Evolutionary conservation across 2,329 filamentous ascomycete species (phyloP).

Genomic region (Sporothrix pseudoabietina): DNA sequence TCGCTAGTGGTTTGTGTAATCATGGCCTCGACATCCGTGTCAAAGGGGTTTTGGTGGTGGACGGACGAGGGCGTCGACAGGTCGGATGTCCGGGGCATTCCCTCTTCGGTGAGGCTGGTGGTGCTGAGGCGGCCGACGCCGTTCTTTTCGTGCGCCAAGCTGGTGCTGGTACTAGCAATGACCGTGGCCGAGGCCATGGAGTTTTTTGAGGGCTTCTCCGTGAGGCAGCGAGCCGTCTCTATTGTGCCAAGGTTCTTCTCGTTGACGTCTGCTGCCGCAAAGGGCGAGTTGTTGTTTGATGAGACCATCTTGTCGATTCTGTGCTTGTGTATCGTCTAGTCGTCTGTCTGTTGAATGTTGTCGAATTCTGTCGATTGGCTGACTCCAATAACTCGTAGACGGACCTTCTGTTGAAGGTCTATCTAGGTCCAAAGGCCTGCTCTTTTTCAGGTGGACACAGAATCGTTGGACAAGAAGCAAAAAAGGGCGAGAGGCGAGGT

Average conservation of each 20-base stretch:
- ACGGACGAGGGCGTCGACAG: slow-evolving; percentile 51
- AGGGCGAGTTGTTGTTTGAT: slow-evolving; percentile 21
- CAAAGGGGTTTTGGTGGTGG: slow-evolving; percentile 54
- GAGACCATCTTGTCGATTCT: slow-evolving; percentile 12
- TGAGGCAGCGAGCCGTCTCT: slow-evolving; percentile 28
- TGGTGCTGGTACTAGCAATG: slow-evolving; percentile 35
- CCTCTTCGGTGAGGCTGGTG: slow-evolving; percentile 3
- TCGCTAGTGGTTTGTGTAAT: slow-evolving; percentile 41
- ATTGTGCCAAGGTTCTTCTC: slow-evolving; percentile 23
- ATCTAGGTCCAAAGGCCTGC: not conserved
- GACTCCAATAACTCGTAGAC: slow-evolving; percentile 2
- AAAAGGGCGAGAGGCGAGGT: not conserved
- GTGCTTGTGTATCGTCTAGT: not conserved
- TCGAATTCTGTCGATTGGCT: not conserved
- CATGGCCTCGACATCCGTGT: slow-evolving; percentile 60
- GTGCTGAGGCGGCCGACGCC: slow-evolving; percentile 29
- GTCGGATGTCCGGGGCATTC: slow-evolving; percentile 38
- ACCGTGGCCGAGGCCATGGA: slow-evolving; percentile 37
- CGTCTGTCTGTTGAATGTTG: not conserved
- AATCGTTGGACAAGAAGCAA: not conserved
- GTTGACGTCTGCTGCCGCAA: slow-evolving; percentile 12
- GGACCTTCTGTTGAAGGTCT: not conserved
- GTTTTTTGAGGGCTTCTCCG: slow-evolving; percentile 37
- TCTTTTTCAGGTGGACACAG: not conserved
- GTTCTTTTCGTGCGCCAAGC: slow-evolving; percentile 2